Evolutionary conservation across 1,284 basidiomycete genomes (phyloP), one percentile per base, ranked within the genome.

Genomic region (Tausonia pullulans): DNA sequence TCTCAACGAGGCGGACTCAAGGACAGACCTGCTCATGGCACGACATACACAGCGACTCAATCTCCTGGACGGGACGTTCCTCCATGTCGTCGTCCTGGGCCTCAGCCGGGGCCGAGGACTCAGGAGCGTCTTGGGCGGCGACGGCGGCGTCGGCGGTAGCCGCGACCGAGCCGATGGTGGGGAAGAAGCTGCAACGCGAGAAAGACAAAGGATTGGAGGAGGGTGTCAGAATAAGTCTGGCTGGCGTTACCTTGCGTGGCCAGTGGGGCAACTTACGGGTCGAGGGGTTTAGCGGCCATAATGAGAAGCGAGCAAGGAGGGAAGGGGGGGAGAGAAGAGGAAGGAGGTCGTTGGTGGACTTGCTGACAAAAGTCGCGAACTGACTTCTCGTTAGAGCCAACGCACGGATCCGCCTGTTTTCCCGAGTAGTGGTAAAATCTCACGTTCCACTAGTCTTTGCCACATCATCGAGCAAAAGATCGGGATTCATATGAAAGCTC

Each of bases 31-130:
- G 86, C 75, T 97, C 81, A 55, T 84, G 81, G 72, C 96, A 98
- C 73, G 84, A 83, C 91, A 98, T 95, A 78, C 96, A 98, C 46
- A 98, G 79, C 48, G 90, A 94, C 70, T 92, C 88, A 69, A 98
- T 83, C 74, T 90, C 86, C 70, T 91, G 82, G 16, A 92, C 81
- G 0, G 83, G 82, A 66, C 76, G 69, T 61, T 83, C 83, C 72
- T 11, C 55, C 55, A 45, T 57, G 5, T 63, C 54, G 44, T 69
- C 64, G 52, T 69, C 63, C 11, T 52, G 66, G 48, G 44, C 74
- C 55, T 27, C 27, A 27, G 27, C 27, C 27, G 27, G 27, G 27
- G 27, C 27, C 27, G 27, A 27, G 27, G 27, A 27, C 27, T 27
- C 27, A 27, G 27, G 27, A 27, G 27, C 27, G 27, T 27, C 27